A percentile compares a stretch with the other conserved stretches of the same genome.
These are phyloP conservation scores for Colletotrichum higginsianum DNA, from an alignment of 2,329 filamentous ascomycete genomes.

Conservation along the genomic window DNA sequence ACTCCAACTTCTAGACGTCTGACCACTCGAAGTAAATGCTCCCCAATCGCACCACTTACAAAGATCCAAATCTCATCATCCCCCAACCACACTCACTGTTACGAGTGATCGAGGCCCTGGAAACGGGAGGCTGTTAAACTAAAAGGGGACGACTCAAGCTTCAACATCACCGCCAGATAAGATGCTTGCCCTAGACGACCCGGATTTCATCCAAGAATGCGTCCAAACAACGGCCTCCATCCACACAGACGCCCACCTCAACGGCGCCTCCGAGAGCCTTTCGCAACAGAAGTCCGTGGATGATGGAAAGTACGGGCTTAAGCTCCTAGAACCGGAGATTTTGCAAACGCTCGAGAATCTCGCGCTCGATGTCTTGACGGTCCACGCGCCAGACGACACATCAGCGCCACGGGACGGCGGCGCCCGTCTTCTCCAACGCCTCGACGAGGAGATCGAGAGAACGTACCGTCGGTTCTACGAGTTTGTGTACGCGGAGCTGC, in stretches of 20 bases:
- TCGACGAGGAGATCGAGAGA: slow-evolving; percentile 29
- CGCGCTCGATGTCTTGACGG: neutral
- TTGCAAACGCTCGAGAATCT: neutral
- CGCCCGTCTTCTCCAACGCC: neutral
- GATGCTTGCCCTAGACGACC: slow-evolving; percentile 18
- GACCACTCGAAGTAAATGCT: neutral
- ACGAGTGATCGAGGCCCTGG: too few relatives aligned
- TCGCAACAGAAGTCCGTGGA: neutral
- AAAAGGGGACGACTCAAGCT: neutral
- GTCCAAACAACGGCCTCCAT: slow-evolving; percentile 1
- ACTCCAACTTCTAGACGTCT: slow-evolving; percentile 1
- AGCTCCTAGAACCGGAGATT: neutral
- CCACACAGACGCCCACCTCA: slow-evolving; percentile 8
- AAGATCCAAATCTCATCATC: neutral
- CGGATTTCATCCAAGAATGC: slow-evolving; percentile 27
- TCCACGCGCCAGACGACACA: neutral
- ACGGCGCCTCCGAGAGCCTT: neutral
- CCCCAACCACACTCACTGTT: neutral
- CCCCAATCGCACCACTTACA: neutral
- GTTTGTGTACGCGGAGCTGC: slow-evolving; percentile 77
- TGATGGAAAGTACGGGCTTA: neutral
- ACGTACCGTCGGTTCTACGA: slow-evolving; percentile 68
- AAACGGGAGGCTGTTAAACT: neutral
- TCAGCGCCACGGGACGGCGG: neutral
- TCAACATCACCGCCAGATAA: too few relatives aligned